Conservation (phyloP, 1,139 yeast genomes). For the Saccharomyces hybrid region DNA sequence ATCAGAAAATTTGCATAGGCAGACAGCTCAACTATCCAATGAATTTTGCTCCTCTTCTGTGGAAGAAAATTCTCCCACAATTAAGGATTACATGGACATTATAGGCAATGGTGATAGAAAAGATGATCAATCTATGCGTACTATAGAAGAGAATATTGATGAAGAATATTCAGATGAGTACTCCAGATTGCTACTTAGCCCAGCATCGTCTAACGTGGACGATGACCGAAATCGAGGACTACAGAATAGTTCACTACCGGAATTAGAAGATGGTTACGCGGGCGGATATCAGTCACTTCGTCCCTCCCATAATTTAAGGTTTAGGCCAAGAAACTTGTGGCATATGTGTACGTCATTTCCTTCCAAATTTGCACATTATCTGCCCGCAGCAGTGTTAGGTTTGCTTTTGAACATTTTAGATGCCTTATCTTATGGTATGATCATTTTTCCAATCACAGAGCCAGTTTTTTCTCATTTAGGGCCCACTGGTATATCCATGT, state of each 20-base stretch:
- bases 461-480: slow-evolving; percentile 70
- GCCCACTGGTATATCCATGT: slow-evolving; percentile 88
- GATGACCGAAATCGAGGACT: neutral
- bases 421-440: slow-evolving; percentile 95
- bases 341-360: neutral
- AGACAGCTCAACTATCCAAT: slow-evolving; percentile 33
- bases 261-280: neutral
- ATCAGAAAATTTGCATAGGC: slow-evolving; percentile 28
- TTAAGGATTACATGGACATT: slow-evolving; percentile 6
- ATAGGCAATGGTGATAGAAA: slow-evolving; percentile 2
- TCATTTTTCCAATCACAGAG: slow-evolving; percentile 85
- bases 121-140: slow-evolving; percentile 3
- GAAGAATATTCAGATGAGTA: slow-evolving; percentile 7
- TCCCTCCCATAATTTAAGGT: neutral
- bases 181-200: slow-evolving; percentile 10
- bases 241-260: neutral
- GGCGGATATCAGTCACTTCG: neutral
- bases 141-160: slow-evolving; percentile 1
- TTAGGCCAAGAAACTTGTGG: neutral
- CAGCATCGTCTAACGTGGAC: slow-evolving; percentile 7
- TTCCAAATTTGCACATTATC: slow-evolving; percentile 24
- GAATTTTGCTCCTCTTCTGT: slow-evolving; percentile 23
- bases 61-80: slow-evolving; percentile 10
- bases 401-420: slow-evolving; percentile 78
- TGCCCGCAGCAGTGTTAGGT: slow-evolving; percentile 69